A percentile compares a stretch with the other conserved stretches of the same genome.
phyloP scores from a whole-genome alignment of 345 rosid genomes.

The Murraya paniculata region DNA sequence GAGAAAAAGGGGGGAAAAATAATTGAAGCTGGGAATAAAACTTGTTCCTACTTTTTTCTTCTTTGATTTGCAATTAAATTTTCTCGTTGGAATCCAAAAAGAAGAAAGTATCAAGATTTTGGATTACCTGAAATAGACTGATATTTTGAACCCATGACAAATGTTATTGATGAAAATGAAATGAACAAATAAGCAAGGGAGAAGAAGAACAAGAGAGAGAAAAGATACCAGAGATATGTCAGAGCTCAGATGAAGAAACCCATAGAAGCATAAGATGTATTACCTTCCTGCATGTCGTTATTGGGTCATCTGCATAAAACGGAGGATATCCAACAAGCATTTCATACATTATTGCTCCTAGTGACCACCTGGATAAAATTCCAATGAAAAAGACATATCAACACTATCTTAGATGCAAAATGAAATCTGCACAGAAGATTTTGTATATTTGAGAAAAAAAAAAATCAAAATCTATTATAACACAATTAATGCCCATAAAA shows the following conservation, averaged over 20 bases:
- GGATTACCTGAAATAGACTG: neutral
- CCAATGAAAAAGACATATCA: slow-evolving; percentile 8
- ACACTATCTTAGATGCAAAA: neutral
- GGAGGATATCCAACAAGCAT: slow-evolving; percentile 99
- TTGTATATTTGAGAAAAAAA: neutral
- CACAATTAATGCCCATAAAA: slow-evolving; percentile 3
- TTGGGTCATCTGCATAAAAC: slow-evolving; percentile 90
- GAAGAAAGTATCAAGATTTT: neutral
- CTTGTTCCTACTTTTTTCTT: neutral
- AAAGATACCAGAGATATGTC: slow-evolving; percentile 6
- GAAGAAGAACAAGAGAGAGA: neutral
- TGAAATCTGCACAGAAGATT: neutral
- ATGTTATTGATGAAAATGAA: neutral
- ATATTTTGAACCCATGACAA: neutral
- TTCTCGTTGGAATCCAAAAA: neutral
- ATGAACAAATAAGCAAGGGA: slow-evolving; percentile 4
- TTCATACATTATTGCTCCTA: slow-evolving; percentile 97
- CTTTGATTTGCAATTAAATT: neutral
- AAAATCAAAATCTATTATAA: slow-evolving; percentile 12
- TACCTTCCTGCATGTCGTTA: slow-evolving; percentile 93
- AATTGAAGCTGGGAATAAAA: neutral
- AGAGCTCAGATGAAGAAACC: neutral
- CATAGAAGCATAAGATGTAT: slow-evolving; percentile 17
- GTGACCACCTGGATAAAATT: slow-evolving; percentile 77
- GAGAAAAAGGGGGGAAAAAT: neutral